Percentiles rank a stretch among this genome's conserved stretches.
phyloP scores from a whole-genome alignment of 2,329 filamentous ascomycete species.

The Dactylella cylindrospora region DNA sequence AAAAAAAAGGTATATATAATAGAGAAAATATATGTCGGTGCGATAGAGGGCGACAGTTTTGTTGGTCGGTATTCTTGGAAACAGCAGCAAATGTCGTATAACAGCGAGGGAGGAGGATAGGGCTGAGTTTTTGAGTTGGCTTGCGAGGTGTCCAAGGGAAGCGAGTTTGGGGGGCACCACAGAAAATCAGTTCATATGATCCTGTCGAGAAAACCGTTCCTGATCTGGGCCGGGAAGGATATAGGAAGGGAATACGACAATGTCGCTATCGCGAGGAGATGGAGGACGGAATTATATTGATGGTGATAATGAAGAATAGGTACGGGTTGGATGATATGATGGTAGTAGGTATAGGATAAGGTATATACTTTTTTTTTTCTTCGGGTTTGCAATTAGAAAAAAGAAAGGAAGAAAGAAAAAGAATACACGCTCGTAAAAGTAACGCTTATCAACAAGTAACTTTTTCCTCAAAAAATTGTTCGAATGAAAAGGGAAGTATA shows the following conservation, averaged over 20 bases:
- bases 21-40: not conserved
- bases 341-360: slow-evolving; percentile 7
- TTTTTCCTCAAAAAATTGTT: too few species aligned
- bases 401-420: too few species aligned
- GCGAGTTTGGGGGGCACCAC: not conserved
- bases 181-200: too few species aligned
- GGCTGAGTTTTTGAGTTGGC: slow-evolving; percentile 23
- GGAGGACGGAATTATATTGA: not conserved
- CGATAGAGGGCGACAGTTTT: not conserved
- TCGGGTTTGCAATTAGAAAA: too few species aligned
- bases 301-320: not conserved
- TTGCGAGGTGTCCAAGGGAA: not conserved
- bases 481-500: not conserved
- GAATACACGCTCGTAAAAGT: slow-evolving; percentile 33
- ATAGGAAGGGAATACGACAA: not conserved
- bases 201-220: too few species aligned
- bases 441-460: slow-evolving; percentile 42
- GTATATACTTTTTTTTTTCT: too few species aligned
- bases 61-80: slow-evolving; percentile 14
- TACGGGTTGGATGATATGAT: not conserved
- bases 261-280: not conserved
- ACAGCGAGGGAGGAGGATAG: slow-evolving; percentile 7
- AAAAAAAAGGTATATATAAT: slow-evolving; percentile 8
- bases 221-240: too few species aligned
- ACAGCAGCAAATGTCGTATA: not conserved